Evolutionary conservation across 202 grass and related monocot genomes (phyloP).

Genomic region (Carex arenaria): DNA sequence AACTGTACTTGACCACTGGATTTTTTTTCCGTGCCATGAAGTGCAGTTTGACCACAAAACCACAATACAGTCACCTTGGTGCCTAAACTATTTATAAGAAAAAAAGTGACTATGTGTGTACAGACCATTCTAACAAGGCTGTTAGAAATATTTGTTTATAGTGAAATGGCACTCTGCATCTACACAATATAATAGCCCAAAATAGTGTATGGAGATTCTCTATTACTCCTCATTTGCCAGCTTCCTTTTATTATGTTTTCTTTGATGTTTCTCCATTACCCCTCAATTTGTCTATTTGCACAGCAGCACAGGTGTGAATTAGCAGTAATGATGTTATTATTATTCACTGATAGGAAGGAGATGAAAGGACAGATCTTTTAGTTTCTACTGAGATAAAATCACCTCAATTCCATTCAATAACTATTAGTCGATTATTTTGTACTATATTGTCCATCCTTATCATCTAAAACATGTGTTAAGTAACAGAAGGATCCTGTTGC

Average conservation of each 20-base stretch:
- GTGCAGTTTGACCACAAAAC: neutral
- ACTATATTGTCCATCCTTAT: neutral
- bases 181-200: neutral
- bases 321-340: neutral
- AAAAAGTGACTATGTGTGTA: neutral
- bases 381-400: neutral
- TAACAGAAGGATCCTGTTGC: neutral
- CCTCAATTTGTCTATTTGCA: neutral
- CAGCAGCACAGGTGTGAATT: neutral
- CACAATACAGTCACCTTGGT: neutral
- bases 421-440: neutral
- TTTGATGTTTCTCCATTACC: neutral
- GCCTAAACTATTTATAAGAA: neutral
- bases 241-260: neutral
- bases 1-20: neutral
- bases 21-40: neutral
- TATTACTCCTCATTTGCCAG: neutral
- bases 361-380: neutral
- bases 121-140: neutral
- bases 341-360: neutral
- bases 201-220: neutral
- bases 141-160: neutral
- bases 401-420: neutral
- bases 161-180: neutral
- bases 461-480: neutral